Percentiles rank a stretch among this genome's conserved stretches.
Evolutionary conservation across 768 basidiomycete genomes (phyloP).

Genomic region (Kondoa subrosea): DNA sequence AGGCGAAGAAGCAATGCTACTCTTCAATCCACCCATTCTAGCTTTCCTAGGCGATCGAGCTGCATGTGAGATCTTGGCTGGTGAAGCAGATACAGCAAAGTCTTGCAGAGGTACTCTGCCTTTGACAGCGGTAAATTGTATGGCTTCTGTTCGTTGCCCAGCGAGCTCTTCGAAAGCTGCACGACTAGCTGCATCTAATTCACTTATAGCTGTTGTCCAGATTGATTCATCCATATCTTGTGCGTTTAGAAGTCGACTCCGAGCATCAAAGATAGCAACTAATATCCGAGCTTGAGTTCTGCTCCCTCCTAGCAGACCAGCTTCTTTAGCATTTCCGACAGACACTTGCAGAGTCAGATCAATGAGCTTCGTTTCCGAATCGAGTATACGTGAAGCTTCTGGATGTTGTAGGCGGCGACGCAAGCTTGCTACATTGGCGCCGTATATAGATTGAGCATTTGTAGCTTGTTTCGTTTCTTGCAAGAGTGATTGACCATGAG

Average conservation of each 20-base stretch:
- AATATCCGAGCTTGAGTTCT: neutral
- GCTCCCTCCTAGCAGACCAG: neutral
- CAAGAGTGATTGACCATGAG: neutral
- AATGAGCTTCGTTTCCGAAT: neutral
- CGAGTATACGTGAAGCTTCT: neutral
- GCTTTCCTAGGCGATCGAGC: neutral
- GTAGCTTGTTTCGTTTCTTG: neutral
- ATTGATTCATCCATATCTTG: neutral
- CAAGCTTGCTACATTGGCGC: neutral
- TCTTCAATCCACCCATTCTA: neutral
- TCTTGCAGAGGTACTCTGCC: neutral
- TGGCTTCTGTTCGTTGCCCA: too few species aligned
- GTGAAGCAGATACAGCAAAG: neutral
- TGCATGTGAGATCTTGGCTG: neutral
- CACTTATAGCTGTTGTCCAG: neutral
- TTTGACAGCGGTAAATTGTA: neutral
- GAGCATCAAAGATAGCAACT: neutral
- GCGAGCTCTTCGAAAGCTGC: neutral
- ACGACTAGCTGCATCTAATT: neutral
- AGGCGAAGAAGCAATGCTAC: neutral
- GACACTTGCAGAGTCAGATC: neutral
- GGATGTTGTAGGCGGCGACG: neutral
- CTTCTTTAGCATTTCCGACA: neutral
- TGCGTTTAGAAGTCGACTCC: neutral
- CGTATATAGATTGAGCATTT: slow-evolving; percentile 1